Evolutionary conservation across 2,329 filamentous ascomycete genomes (phyloP), one percentile per base, ranked within the genome.

Genomic region (Ophiostoma piceae): DNA sequence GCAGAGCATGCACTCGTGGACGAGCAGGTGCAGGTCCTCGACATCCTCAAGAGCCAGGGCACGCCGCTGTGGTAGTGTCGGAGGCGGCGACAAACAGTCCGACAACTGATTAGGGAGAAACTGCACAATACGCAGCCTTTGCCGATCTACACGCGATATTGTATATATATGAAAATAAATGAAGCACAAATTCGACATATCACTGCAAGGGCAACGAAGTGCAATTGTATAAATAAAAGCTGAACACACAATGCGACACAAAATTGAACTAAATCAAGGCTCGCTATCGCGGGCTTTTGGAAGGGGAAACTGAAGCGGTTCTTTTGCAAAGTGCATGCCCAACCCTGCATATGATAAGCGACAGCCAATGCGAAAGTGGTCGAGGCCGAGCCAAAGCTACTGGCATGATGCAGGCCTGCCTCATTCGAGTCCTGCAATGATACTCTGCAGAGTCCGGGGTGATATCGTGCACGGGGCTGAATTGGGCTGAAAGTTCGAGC

Each of bases 21-120:
- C 4, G 67, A 68, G 16, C 32, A 60, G 37, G n/a, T 26, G 5
- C 67, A 68, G 35, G 67, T 69, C 39, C 19, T 39, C 57, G 39
- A 19, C 1, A 69, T 69, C 29, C 43, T 69, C 19, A 29, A 54
- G 8, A 39, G 19, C 19, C 32, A 65, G 62, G 32, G 32, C 62
- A 65, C 19, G 62, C 35, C 62, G 8, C 35, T 65, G 62, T 65
- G 35, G 62, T 35, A 65, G 19, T 22, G 57, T n/a, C 19, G 43
- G 43, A 47, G 43, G 16, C 43, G 16, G 12, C 12, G 57, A 57
- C 26, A 22, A 9, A 11, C 9, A 57, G 22, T 12, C 51, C 9
- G 51, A 57, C 6, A 57, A 57, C 51, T 11, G 1, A 26, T 0
- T 8, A 22, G n/a, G 11, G n/a, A 6, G 2, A 12, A 26, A n/a